Evolutionary conservation across 345 rosid genomes (phyloP).

Genomic region (Corchorus capsularis): DNA sequence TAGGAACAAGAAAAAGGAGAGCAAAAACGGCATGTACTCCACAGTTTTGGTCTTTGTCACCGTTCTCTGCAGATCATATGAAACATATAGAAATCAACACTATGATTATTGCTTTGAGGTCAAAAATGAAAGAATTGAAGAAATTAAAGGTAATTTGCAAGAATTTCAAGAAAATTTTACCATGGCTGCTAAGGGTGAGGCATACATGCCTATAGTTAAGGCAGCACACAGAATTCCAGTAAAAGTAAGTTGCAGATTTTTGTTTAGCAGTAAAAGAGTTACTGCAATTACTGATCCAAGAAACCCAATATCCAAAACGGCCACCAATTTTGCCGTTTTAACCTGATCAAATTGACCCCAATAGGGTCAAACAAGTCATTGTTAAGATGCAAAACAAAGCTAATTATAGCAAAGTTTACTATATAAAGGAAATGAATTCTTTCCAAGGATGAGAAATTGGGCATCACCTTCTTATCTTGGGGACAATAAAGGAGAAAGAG

Average conservation of each 20-base stretch:
- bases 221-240: slow-evolving; percentile 50
- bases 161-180: slow-evolving; percentile 25
- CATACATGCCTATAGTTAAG: slow-evolving; percentile 54
- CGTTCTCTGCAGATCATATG: slow-evolving; percentile 24
- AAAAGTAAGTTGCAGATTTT: slow-evolving; percentile 31
- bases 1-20: slow-evolving; percentile 42
- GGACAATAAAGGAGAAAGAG: slow-evolving; percentile 48
- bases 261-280: slow-evolving; percentile 43
- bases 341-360: slow-evolving; percentile 28
- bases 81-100: background rate
- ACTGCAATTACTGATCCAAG: slow-evolving; percentile 43
- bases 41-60: slow-evolving; percentile 38
- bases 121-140: background rate
- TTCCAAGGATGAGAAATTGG: background rate
- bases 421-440: too few relatives aligned
- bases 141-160: background rate
- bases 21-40: slow-evolving; percentile 48
- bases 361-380: background rate
- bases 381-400: too few relatives aligned
- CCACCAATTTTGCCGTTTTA: slow-evolving; percentile 39
- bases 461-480: slow-evolving; percentile 41
- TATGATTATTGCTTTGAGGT: background rate
- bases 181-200: slow-evolving; percentile 52
- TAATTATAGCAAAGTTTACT: too few relatives aligned
- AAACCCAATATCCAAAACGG: slow-evolving; percentile 42